Conservation (phyloP, 495 filamentous ascomycete species). For the Trichoderma asperelloides region DNA sequence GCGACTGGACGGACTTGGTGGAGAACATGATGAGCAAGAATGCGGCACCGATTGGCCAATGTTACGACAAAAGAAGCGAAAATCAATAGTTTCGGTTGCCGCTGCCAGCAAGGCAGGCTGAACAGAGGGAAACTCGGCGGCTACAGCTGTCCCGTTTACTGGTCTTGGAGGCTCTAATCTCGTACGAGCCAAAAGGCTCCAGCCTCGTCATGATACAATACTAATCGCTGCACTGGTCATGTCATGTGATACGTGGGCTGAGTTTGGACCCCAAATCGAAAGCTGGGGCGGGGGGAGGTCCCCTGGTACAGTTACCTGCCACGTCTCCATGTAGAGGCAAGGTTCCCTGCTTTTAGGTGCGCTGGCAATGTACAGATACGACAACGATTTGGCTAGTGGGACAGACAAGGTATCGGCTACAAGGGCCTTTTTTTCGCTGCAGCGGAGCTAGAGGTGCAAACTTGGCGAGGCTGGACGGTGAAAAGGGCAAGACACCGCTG, state of each 20-base stretch:
- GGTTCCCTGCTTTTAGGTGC: too few relatives aligned
- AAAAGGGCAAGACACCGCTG: not conserved
- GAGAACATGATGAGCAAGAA: not conserved
- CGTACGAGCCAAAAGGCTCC: not conserved
- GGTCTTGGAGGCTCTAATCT: not conserved
- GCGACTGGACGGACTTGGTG: conserved; percentile 17
- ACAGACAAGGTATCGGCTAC: too few relatives aligned
- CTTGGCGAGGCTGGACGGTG: not conserved
- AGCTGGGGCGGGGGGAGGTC: not conserved
- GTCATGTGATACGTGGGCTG: conserved; percentile 4
- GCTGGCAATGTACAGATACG: too few relatives aligned
- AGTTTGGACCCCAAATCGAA: not conserved
- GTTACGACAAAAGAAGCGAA: too few relatives aligned
- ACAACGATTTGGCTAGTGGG: too few relatives aligned
- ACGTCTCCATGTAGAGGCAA: not conserved
- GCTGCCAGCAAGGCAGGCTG: not conserved
- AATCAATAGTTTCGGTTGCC: too few relatives aligned
- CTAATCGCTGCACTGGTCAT: not conserved
- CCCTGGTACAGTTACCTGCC: not conserved
- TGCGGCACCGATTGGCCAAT: too few relatives aligned
- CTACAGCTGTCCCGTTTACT: not conserved
- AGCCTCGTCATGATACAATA: not conserved
- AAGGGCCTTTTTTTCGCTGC: too few relatives aligned
- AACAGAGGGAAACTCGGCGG: not conserved
- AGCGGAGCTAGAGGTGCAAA: not conserved